phyloP scores from a whole-genome alignment of 225 moss, liverwort and hornwort species.

The Antitrichia curtipendula region DNA sequence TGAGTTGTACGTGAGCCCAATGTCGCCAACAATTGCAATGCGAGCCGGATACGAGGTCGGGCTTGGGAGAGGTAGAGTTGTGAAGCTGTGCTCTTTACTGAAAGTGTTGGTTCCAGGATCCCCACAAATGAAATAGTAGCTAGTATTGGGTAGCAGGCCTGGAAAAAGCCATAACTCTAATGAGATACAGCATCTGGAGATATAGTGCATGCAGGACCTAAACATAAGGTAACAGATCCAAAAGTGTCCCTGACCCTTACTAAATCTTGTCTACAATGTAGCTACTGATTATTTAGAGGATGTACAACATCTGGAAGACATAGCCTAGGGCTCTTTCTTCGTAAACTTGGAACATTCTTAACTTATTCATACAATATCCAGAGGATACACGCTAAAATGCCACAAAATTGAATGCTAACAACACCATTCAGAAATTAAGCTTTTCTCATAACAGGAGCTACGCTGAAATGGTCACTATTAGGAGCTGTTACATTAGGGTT shows the following conservation, averaged over 20 bases:
- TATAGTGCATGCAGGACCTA: neutral
- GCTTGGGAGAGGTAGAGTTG: conserved; percentile 40
- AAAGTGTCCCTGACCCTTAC: neutral
- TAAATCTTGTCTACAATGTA: neutral
- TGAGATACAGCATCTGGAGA: neutral
- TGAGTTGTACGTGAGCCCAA: conserved; percentile 64
- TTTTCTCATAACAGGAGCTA: neutral
- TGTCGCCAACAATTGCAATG: conserved; percentile 65
- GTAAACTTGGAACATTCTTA: neutral
- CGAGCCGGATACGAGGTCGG: conserved; percentile 40
- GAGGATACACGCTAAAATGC: neutral
- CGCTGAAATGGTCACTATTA: neutral
- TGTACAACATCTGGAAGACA: neutral
- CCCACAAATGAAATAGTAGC: conserved; percentile 52
- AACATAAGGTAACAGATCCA: neutral
- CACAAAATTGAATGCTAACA: neutral
- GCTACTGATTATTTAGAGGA: neutral
- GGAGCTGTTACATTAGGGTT: neutral
- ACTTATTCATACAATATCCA: neutral
- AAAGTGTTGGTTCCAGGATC: conserved; percentile 25
- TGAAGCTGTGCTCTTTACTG: conserved; percentile 43
- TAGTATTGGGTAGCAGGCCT: conserved; percentile 45
- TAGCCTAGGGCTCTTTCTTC: neutral
- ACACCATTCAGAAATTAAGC: neutral
- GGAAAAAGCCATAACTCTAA: neutral